Evolutionary conservation across 805 yeast genomes (phyloP), one percentile per base, ranked within the genome.

Genomic region (Candida orba): DNA sequence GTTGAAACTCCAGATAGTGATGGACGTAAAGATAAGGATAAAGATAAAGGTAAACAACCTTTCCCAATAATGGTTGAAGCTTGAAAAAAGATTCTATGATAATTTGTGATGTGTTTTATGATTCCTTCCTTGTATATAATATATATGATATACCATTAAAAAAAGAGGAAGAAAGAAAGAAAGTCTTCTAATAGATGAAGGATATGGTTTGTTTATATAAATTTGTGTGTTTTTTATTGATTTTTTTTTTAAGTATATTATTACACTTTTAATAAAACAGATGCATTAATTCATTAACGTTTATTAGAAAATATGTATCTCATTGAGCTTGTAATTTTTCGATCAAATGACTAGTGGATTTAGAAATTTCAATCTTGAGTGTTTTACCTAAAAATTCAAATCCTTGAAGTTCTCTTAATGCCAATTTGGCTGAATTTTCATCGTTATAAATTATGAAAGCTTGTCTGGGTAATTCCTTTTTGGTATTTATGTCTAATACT

Each of bases 401-500:
- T 2, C 67, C 66, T 39, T 80, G 72, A 12, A 78, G 54, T 6
- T 72, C 60, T 33, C 69, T 65, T 48, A 73, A 39, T 0, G 87
- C 86, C 38, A 65, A 40, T 12, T 70, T 65, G 0, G 89, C 80
- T 36, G 72, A 75, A 18, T 69, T 71, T 1, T 65, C 45, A 22
- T 72, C 69, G 30, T 73, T 67, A 50, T 79, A 69, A 2, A 75
- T 64, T 3, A 83, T 59, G 65, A 81, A 84, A 0, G 88, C 89
- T 54, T 81, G 87, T 44, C 85, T 65, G 50, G 70, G 61, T 44
- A 66, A 70, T 43, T 67, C 67, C 32, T 68, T 58, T 41, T 69
- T 66, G 23, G 72, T 57, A 39, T 68, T 60, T 10, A 84, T 67
- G 10, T 75, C 72, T 5, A 82, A 56, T 3, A 84, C 75, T 54